Base-by-base conservation (phyloP, 83 land plant genomes). In the Picea engelmannii region DNA sequence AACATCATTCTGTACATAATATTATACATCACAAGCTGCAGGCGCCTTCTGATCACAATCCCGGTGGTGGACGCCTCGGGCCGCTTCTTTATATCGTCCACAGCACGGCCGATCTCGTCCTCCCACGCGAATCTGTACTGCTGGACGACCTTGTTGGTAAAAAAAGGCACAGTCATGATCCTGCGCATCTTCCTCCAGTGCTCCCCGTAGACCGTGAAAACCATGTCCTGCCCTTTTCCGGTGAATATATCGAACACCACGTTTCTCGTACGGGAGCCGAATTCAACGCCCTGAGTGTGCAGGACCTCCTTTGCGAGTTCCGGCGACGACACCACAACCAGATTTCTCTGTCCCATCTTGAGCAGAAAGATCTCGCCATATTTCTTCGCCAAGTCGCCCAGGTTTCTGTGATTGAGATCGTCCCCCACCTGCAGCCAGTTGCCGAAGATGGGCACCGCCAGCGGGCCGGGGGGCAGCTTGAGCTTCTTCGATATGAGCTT, bases 361-460 rank as follows among this genome's bases (percentile, higher is more conserved):
- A 88, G 70, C 80, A 86, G 35, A 66, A 88, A 86, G 5, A 88
- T 66, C 20, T 88, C 89, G 1, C 89, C 89, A 62, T 86, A 88
- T 23, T 80, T 82, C 40, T 79, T 78, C 20, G 89, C 89, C 61
- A 88, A 62, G 59, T 59, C 78, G 11, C 82, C 82, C 35, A 88
- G 66, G 49, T 79, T 86, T 61, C 89, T 78, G 68, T 88, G 89
- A 82, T 88, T 88, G 21, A 88, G 79, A 75, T 88, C 89, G 64
- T 88, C 82, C 15, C 89, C 89, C 13, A 88, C 82, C 78, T 88
- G 89, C 79, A 88, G 82, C 89, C 89, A 88, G 85, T 86, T 88
- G 18, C 89, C 89, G 35, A 88, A 59, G 4, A 88, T 75, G 25
- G 89, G 89, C 62, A 86, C 35, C 20, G 79, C 62, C 31, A 62